Conservation (phyloP, 108 stramenopile species). For the Skeletonema menzelii region DNA sequence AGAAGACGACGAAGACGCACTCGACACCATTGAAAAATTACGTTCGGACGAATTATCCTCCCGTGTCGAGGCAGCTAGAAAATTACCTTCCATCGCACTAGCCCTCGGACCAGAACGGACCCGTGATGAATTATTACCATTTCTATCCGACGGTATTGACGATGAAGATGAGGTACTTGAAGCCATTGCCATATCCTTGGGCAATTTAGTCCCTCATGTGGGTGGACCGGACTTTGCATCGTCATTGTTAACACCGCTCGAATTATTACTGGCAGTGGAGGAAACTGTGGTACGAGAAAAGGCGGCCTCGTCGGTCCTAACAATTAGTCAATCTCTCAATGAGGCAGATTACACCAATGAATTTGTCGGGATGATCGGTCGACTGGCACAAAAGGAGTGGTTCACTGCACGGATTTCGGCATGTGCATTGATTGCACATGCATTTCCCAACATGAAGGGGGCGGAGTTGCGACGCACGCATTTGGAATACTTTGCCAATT, state of each 20-base stretch:
- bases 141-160: conserved; percentile 80
- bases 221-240: conserved; percentile 63
- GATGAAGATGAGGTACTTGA: conserved; percentile 87
- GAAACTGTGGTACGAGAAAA: conserved; percentile 78
- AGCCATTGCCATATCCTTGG: conserved; percentile 68
- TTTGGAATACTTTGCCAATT: conserved; percentile 61
- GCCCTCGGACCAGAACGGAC: conserved; percentile 78
- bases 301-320: conserved; percentile 58
- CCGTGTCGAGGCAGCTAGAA: conserved; percentile 68
- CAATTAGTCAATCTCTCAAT: conserved; percentile 54
- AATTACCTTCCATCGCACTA: conserved; percentile 61
- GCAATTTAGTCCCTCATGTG: conserved; percentile 64
- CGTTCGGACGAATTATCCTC: conserved; percentile 72
- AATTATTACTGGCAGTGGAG: conserved; percentile 89
- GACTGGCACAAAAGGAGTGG: conserved; percentile 93
- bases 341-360: conserved; percentile 53
- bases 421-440: conserved; percentile 73
- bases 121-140: conserved; percentile 81
- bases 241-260: conserved; percentile 83
- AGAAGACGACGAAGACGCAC: conserved; percentile 74
- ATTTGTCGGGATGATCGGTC: conserved; percentile 80
- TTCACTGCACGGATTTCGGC: conserved; percentile 96
- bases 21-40: conserved; percentile 79
- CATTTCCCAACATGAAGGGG: conserved; percentile 49
- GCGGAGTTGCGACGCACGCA: conserved; percentile 43